Conservation (phyloP, 495 filamentous ascomycete species). For the Glonium stellatum region DNA sequence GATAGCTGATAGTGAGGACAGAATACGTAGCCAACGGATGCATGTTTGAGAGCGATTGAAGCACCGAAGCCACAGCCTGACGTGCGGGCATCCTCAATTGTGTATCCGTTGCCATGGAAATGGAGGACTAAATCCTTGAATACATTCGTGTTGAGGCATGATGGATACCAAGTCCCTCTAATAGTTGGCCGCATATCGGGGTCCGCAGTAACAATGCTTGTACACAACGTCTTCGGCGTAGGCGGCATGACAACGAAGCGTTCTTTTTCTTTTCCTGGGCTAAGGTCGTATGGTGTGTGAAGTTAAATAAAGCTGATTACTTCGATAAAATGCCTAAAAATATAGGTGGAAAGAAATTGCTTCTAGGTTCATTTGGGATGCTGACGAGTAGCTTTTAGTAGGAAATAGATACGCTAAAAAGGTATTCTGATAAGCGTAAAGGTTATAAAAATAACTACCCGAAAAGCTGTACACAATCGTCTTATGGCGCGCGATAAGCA, state of each 20-base stretch:
- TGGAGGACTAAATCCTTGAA: conserved; percentile 2
- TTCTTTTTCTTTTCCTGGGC: conserved; percentile 2
- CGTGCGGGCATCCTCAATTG: not conserved
- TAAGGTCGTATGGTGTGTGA: not conserved
- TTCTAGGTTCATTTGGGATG: conserved; percentile 5
- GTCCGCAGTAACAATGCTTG: not conserved
- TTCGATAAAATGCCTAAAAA: not conserved
- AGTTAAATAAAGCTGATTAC: not conserved
- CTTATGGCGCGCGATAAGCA: too few relatives aligned
- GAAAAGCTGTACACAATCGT: too few relatives aligned
- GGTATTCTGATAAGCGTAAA: not conserved
- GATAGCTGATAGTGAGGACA: conserved; percentile 40
- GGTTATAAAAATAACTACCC: too few relatives aligned
- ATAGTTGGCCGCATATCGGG: not conserved
- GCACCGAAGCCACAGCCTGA: not conserved
- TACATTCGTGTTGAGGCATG: not conserved
- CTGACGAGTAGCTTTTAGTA: not conserved
- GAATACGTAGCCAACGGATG: conserved; percentile 20
- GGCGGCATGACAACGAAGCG: conserved; percentile 5
- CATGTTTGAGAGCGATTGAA: not conserved
- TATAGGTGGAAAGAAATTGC: not conserved
- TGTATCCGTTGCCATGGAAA: conserved; percentile 1
- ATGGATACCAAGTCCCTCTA: conserved; percentile 6
- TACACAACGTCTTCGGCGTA: not conserved
- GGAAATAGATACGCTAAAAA: conserved; percentile 3